A percentile compares a stretch with the other conserved stretches of the same genome.
Evolutionary conservation across 192 early-diverging fungal genomes (phyloP).

Genomic region (Backusella macrospora): DNA sequence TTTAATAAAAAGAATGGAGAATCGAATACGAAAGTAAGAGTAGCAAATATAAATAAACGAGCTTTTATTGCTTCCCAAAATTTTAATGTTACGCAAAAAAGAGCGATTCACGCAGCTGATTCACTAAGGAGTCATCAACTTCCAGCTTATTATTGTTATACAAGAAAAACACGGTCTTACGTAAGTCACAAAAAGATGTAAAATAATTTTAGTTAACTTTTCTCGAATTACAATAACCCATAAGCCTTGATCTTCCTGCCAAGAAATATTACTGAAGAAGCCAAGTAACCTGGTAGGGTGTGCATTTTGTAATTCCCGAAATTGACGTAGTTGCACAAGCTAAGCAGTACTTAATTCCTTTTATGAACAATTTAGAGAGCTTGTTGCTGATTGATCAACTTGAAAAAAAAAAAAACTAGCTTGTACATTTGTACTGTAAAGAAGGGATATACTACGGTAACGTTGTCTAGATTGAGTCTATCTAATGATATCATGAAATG

Average conservation of each 20-base stretch:
- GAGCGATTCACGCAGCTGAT: neutral
- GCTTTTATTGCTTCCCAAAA: neutral
- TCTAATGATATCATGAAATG: too few species aligned
- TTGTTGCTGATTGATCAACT: neutral
- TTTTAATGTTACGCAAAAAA: neutral
- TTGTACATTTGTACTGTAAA: constrained; percentile 9
- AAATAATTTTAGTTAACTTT: neutral
- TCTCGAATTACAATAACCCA: too few species aligned
- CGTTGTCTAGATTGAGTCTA: too few species aligned
- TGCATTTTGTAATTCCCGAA: neutral
- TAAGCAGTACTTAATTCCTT: constrained; percentile 4
- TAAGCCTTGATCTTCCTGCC: neutral
- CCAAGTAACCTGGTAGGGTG: too few species aligned
- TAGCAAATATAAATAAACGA: neutral
- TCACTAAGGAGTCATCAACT: neutral
- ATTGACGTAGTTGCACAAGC: neutral
- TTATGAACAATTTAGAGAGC: constrained; percentile 5
- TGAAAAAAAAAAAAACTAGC: neutral
- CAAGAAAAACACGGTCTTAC: neutral
- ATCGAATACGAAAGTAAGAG: neutral
- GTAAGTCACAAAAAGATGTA: neutral
- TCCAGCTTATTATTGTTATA: neutral
- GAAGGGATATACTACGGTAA: neutral
- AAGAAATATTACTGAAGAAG: too few species aligned
- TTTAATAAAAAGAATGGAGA: neutral